These are phyloP conservation scores for Annulohypoxylon nitens DNA, from an alignment of 495 filamentous ascomycete genomes.

Conservation along the genomic window DNA sequence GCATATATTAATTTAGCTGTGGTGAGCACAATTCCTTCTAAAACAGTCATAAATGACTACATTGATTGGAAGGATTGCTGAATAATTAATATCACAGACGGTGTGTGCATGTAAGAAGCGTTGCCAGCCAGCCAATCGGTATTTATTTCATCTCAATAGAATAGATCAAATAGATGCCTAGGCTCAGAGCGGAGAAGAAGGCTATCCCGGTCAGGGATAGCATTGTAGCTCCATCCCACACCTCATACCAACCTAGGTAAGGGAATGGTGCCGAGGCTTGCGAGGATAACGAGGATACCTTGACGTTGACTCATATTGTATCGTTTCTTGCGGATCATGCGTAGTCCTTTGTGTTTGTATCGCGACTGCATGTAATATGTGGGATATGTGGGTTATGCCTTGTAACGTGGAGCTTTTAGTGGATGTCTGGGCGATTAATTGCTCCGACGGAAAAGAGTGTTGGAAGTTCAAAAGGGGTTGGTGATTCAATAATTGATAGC, in stretches of 20 bases:
- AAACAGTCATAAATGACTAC: neutral
- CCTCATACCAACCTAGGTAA: neutral
- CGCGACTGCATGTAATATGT: neutral
- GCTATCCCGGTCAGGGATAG: constrained; percentile 1
- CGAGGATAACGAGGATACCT: neutral
- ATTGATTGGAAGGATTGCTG: neutral
- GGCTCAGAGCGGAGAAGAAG: constrained; percentile 23
- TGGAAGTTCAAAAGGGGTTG: neutral
- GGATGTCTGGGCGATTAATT: neutral
- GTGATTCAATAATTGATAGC: constrained; percentile 7
- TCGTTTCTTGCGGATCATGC: neutral
- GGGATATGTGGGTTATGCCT: neutral
- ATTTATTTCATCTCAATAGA: neutral
- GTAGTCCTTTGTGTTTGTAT: neutral
- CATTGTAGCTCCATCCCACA: neutral
- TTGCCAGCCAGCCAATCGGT: constrained; percentile 23
- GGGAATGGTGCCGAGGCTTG: constrained; percentile 8
- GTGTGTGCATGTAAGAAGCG: neutral
- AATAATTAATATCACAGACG: neutral
- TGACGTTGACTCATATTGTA: neutral
- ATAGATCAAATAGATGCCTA: neutral
- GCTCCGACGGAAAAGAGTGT: neutral
- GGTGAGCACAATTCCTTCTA: neutral
- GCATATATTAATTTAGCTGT: neutral
- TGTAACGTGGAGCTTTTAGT: constrained; percentile 2